Percentiles rank a stretch among this genome's conserved stretches.
These are phyloP conservation scores for Fusarium sp. DNA, from an alignment of 2,329 filamentous ascomycete genomes.

Conservation along the genomic window DNA sequence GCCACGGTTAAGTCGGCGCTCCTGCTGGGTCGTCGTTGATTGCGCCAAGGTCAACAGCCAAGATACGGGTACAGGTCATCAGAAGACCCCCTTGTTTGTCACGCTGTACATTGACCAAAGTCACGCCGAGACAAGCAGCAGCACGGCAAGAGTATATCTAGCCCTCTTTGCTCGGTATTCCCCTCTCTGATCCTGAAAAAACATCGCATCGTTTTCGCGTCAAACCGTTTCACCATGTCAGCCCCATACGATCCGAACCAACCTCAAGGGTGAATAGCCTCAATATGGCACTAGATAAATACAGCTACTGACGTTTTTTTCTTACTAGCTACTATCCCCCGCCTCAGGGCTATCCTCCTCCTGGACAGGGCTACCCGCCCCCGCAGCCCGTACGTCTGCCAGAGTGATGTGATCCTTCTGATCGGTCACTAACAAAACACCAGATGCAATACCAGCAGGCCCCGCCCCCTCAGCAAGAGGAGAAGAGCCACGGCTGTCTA, in stretches of 20 bases:
- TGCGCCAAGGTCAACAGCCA: constrained; percentile 36
- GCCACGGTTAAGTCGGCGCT: constrained; percentile 36
- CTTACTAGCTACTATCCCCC: constrained; percentile 33
- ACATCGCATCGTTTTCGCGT: not conserved
- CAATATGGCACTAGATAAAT: not conserved
- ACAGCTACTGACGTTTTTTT: constrained; percentile 1
- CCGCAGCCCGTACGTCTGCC: constrained; percentile 40
- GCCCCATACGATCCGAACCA: constrained; percentile 32
- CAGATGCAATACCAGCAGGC: constrained; percentile 51
- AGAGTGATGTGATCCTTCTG: not conserved
- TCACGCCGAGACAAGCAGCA: constrained; percentile 2
- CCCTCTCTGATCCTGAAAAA: not conserved
- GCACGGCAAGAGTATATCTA: constrained; percentile 21
- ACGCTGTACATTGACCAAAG: not conserved
- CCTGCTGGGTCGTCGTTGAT: constrained; percentile 20
- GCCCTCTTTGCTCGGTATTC: not conserved
- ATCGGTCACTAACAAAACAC: constrained; percentile 3
- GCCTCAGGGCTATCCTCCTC: constrained; percentile 46
- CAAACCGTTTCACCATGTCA: constrained; percentile 25
- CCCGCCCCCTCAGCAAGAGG: constrained; percentile 49
- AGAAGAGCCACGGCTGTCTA: constrained; percentile 57
- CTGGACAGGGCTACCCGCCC: constrained; percentile 37
- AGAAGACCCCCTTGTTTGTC: constrained; percentile 7
- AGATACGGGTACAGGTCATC: constrained; percentile 32
- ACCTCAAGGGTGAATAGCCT: constrained; percentile 18